Conservation (phyloP, 176 grass and related monocot species). For the Stipa capillata region DNA sequence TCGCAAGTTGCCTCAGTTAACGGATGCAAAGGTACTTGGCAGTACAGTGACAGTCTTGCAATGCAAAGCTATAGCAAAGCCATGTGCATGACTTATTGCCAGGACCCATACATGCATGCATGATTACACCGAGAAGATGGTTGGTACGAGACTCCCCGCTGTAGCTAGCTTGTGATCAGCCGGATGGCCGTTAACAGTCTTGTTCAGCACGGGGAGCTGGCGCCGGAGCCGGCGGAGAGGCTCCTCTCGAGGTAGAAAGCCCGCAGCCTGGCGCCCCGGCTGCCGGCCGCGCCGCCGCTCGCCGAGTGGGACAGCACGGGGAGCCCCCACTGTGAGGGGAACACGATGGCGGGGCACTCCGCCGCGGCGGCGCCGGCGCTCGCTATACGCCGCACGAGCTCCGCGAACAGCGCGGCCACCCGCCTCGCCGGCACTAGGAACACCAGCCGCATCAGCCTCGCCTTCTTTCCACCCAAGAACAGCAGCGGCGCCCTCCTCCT, state of each 20-base stretch:
- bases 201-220: slow-evolving; percentile 34
- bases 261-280: slow-evolving; percentile 28
- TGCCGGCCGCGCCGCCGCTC: slow-evolving; percentile 17
- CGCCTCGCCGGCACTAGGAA: slow-evolving; percentile 37
- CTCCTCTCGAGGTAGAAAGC: slow-evolving; percentile 46
- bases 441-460: slow-evolving; percentile 30
- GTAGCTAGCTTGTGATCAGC: no score
- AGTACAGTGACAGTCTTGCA: slow-evolving; percentile 27
- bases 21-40: slow-evolving; percentile 2
- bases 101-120: neutral
- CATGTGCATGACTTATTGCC: slow-evolving; percentile 26
- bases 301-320: slow-evolving; percentile 56
- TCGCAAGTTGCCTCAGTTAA: slow-evolving; percentile 32
- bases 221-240: slow-evolving; percentile 20
- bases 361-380: neutral
- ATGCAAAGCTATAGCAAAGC: no score
- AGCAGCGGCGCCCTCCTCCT: no score
- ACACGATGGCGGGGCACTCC: slow-evolving; percentile 55
- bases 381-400: slow-evolving; percentile 41
- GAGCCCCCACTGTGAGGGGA: slow-evolving; percentile 73
- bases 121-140: neutral
- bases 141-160: slow-evolving; percentile 7
- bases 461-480: neutral
- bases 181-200: no score
- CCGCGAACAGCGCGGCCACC: slow-evolving; percentile 43